Evolutionary conservation across 768 basidiomycete species (phyloP).

Genomic region (Suillus lakei): DNA sequence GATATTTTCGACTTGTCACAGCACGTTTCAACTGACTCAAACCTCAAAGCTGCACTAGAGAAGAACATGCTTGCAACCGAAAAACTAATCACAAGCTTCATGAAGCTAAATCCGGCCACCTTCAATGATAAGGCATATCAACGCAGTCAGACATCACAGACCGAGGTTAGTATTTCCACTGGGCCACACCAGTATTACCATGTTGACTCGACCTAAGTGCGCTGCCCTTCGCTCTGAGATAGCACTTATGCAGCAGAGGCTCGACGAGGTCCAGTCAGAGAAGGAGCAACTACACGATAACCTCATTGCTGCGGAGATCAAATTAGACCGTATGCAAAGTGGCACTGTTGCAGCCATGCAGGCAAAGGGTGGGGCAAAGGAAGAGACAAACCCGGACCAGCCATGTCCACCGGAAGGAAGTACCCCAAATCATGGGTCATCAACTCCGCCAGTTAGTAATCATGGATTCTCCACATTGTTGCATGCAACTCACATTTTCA

Average conservation of each 20-base stretch:
- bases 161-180: constrained; percentile 53
- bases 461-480: constrained; percentile 31
- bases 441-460: constrained; percentile 77
- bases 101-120: constrained; percentile 39
- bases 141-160: constrained; percentile 57
- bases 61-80: constrained; percentile 62
- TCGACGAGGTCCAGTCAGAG: constrained; percentile 55
- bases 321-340: constrained; percentile 64
- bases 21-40: constrained; percentile 34
- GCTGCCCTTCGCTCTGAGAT: constrained; percentile 63
- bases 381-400: constrained; percentile 34
- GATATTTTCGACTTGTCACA: constrained; percentile 38
- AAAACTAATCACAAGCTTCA: constrained; percentile 61
- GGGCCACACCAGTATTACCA: background rate
- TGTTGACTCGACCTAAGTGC: constrained; percentile 47
- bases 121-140: constrained; percentile 45
- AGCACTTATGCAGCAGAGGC: constrained; percentile 48
- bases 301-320: constrained; percentile 61
- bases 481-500: constrained; percentile 37
- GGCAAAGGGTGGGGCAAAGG: constrained; percentile 38
- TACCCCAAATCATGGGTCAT: constrained; percentile 52
- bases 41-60: constrained; percentile 48
- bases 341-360: constrained; percentile 54
- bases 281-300: constrained; percentile 53
- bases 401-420: constrained; percentile 43